Percentiles rank a stretch among this genome's conserved stretches.
phyloP scores from a whole-genome alignment of 1,284 basidiomycete genomes.

The Tetrapyrgos nigripes region DNA sequence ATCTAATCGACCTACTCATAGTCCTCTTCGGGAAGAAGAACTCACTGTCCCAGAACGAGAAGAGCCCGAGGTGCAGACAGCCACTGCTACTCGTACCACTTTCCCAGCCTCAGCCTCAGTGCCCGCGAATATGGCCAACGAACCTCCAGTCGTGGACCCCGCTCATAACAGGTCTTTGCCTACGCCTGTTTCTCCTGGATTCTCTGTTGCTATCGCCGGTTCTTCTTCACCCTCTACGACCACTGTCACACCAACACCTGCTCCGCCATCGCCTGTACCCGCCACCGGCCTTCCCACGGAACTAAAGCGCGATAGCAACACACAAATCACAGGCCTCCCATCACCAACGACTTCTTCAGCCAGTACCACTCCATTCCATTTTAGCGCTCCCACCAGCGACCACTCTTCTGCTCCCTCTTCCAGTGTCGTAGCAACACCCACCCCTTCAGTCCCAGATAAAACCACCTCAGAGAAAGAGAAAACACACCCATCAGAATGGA shows the following conservation, averaged over 20 bases:
- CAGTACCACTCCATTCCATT: constrained; percentile 12
- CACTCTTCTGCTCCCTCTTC: constrained; percentile 9
- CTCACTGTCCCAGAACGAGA: constrained; percentile 36
- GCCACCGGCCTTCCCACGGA: neutral
- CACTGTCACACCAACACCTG: constrained; percentile 22
- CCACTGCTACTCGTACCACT: constrained; percentile 46
- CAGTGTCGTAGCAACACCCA: constrained; percentile 1
- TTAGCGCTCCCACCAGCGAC: constrained; percentile 19
- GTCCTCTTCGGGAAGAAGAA: constrained; percentile 13
- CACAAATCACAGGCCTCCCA: constrained; percentile 35
- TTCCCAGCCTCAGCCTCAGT: constrained; percentile 32
- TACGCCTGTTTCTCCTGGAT: constrained; percentile 13
- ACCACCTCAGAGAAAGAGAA: constrained; percentile 10
- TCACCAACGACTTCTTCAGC: constrained; percentile 47
- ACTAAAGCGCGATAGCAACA: constrained; percentile 11
- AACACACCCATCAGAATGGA: constrained; percentile 78
- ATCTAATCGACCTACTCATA: constrained; percentile 17
- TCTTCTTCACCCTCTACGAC: constrained; percentile 26
- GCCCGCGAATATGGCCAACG: neutral
- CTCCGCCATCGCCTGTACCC: constrained; percentile 14
- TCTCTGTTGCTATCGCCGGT: no score
- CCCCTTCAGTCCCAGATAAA: neutral
- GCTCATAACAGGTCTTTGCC: constrained; percentile 2
- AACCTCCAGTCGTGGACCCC: neutral
- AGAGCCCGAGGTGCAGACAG: constrained; percentile 46